phyloP scores from a whole-genome alignment of 306 rosid species.

The Quercus agrifolia region DNA sequence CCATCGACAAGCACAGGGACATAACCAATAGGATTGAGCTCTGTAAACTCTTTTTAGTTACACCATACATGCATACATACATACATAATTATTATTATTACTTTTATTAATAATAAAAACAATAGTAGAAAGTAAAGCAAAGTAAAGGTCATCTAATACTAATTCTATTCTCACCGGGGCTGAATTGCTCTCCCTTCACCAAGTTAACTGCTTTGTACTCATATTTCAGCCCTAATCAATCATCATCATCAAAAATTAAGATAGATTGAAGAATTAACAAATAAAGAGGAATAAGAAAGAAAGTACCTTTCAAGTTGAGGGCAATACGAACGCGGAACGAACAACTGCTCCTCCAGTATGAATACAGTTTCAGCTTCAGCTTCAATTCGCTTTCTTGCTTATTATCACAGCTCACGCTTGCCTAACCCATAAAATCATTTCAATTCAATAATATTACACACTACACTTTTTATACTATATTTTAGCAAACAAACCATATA shows the following conservation, averaged over 20 bases:
- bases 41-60: conserved; percentile 39
- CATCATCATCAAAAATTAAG: neutral
- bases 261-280: neutral
- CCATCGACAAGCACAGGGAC: conserved; percentile 75
- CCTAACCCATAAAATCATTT: too few relatives aligned
- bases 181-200: conserved; percentile 49
- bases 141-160: neutral
- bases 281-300: neutral
- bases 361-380: conserved; percentile 32
- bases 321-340: conserved; percentile 45
- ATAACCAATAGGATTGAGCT: conserved; percentile 64
- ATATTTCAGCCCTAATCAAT: conserved; percentile 43
- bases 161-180: conserved; percentile 35
- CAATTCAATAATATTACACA: too few relatives aligned
- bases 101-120: too few relatives aligned
- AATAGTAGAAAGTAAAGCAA: too few relatives aligned
- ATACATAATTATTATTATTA: too few relatives aligned
- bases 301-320: conserved; percentile 63
- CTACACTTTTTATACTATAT: too few relatives aligned
- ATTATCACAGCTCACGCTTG: too few relatives aligned
- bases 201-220: conserved; percentile 54
- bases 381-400: too few relatives aligned
- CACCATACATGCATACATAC: neutral
- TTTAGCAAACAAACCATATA: too few relatives aligned
- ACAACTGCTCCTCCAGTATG: conserved; percentile 43